Percentiles rank a stretch among this genome's conserved stretches.
Conservation (phyloP, 108 stramenopile genomes). For the Aurantiochytrium sp. region DNA sequence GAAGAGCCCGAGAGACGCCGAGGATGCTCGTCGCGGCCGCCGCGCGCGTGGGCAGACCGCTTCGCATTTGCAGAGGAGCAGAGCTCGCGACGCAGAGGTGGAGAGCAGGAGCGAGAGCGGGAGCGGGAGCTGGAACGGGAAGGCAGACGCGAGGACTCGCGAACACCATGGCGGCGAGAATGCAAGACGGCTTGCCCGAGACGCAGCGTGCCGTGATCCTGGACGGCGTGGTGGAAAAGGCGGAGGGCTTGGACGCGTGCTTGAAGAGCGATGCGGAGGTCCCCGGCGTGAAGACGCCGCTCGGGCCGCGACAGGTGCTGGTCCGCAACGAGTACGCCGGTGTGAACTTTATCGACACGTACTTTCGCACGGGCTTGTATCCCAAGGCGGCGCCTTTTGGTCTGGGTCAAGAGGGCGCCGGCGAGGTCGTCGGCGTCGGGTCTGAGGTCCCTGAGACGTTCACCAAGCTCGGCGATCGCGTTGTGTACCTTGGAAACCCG, state of each 20-base stretch:
- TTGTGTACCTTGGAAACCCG: constrained; percentile 60
- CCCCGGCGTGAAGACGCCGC: background rate
- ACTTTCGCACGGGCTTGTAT: constrained; percentile 65
- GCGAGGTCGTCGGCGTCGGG: constrained; percentile 50
- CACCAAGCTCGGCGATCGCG: constrained; percentile 58
- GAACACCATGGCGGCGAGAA: constrained; percentile 57
- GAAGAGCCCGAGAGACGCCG: no score
- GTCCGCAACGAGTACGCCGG: constrained; percentile 63
- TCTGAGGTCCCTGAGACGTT: constrained; percentile 46
- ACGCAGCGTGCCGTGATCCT: constrained; percentile 59
- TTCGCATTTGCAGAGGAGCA: no score
- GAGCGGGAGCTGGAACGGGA: no score
- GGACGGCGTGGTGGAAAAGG: constrained; percentile 21
- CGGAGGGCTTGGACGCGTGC: background rate
- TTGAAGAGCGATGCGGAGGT: background rate
- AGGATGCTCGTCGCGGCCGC: no score
- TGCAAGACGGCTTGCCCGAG: constrained; percentile 66
- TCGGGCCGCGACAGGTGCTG: constrained; percentile 47
- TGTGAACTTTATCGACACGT: constrained; percentile 71
- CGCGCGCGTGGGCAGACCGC: no score
- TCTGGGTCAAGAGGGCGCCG: constrained; percentile 65
- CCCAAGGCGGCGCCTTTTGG: constrained; percentile 55
- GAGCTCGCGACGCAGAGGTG: no score
- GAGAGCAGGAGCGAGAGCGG: no score
- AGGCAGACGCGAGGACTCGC: background rate